Conservation (phyloP, 305 asterid genomes). For the Rubia balearica region DNA sequence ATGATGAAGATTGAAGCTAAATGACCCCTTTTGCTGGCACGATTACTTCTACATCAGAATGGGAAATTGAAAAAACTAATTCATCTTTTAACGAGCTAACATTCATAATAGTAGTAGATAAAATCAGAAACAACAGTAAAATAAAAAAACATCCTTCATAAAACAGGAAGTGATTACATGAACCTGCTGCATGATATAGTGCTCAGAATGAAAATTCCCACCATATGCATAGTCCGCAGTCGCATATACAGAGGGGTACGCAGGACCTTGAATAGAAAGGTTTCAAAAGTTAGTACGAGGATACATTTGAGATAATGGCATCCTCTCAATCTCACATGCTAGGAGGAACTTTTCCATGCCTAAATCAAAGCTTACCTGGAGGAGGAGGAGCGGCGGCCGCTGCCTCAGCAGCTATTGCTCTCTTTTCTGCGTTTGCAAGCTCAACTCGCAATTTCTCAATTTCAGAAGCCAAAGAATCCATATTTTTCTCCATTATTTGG, state of each 20-base stretch:
- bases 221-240: constrained; percentile 39
- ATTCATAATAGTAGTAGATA: background rate
- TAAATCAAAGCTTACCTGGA: constrained; percentile 32
- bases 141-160: background rate
- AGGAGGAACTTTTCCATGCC: background rate
- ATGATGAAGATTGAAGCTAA: too few species aligned
- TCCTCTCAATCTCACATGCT: background rate
- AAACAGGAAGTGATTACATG: constrained; percentile 1
- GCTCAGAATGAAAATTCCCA: constrained; percentile 28
- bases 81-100: background rate
- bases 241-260: constrained; percentile 30
- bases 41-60: background rate
- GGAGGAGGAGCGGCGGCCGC: constrained; percentile 23
- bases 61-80: background rate
- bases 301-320: background rate
- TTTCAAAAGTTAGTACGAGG: background rate
- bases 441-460: constrained; percentile 53
- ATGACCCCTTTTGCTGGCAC: too few species aligned
- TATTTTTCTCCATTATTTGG: constrained; percentile 66
- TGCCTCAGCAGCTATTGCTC: constrained; percentile 43
- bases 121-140: background rate
- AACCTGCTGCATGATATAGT: constrained; percentile 51
- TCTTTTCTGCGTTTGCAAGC: constrained; percentile 60
- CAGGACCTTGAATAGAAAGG: constrained; percentile 32
- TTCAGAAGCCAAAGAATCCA: constrained; percentile 51